Evolutionary conservation across 805 yeast genomes (phyloP).

Genomic region (Wickerhamomyces alni): DNA sequence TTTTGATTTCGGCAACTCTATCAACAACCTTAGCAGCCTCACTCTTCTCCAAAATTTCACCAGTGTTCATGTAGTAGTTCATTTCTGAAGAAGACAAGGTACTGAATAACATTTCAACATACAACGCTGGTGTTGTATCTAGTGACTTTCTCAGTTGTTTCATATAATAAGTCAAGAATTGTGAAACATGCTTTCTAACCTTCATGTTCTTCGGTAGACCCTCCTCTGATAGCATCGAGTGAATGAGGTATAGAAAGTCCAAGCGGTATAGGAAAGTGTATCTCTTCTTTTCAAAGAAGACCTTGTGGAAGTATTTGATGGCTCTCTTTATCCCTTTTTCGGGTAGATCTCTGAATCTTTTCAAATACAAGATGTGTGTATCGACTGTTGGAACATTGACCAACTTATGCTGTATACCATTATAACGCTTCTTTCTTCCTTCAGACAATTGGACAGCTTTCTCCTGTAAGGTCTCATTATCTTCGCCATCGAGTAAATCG

Average conservation of each 20-base stretch:
- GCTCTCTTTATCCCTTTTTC: conserved; percentile 57
- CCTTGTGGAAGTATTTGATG: conserved; percentile 62
- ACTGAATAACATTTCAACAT: conserved; percentile 63
- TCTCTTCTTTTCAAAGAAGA: conserved; percentile 58
- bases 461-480: conserved; percentile 23
- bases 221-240: conserved; percentile 44
- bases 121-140: conserved; percentile 46
- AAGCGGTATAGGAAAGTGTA: conserved; percentile 57
- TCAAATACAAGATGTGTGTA: conserved; percentile 57
- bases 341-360: conserved; percentile 54
- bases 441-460: conserved; percentile 16
- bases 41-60: conserved; percentile 31
- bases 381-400: conserved; percentile 56
- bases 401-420: conserved; percentile 36
- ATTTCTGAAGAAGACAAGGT: conserved; percentile 41
- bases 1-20: conserved; percentile 23
- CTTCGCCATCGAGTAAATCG: conserved; percentile 26
- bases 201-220: conserved; percentile 41
- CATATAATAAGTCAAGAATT: conserved; percentile 62
- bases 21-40: conserved; percentile 10
- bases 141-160: conserved; percentile 44
- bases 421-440: conserved; percentile 40
- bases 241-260: conserved; percentile 62
- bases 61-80: conserved; percentile 52
- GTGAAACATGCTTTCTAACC: conserved; percentile 54